These are phyloP conservation scores for Chenopodium quinoa DNA, from an alignment of 148 eudicot species.

Conservation along the genomic window DNA sequence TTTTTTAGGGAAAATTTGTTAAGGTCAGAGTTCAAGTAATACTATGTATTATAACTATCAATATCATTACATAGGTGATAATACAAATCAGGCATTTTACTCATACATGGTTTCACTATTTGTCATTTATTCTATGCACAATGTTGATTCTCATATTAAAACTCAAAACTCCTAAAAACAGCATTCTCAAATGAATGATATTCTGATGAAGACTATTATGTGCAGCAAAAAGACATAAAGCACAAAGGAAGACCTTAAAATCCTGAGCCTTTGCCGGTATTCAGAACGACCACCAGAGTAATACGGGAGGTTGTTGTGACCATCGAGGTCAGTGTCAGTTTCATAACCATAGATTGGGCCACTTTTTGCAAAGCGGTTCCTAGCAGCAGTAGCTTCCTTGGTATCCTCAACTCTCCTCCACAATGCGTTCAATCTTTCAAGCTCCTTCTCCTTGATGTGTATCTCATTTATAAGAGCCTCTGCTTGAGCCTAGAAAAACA, in stretches of 20 bases:
- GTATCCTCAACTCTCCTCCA: constrained; percentile 61
- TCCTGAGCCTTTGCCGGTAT: constrained; percentile 63
- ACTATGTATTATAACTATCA: constrained; percentile 13
- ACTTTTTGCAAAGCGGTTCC: constrained; percentile 63
- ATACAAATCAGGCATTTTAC: constrained; percentile 12
- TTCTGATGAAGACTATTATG: constrained; percentile 76
- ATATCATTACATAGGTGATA: constrained; percentile 9
- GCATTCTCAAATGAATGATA: constrained; percentile 51
- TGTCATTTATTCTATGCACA: constrained; percentile 14
- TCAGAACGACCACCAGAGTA: constrained; percentile 58
- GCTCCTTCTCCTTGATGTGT: constrained; percentile 79
- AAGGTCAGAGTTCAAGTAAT: not conserved
- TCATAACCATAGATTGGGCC: constrained; percentile 40
- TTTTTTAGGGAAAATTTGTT: not conserved
- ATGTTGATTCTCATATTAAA: not conserved
- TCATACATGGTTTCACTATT: not conserved
- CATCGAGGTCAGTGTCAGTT: constrained; percentile 47
- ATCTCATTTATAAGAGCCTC: constrained; percentile 78
- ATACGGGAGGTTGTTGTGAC: constrained; percentile 48
- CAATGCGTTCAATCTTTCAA: constrained; percentile 63
- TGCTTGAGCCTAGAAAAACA: constrained; percentile 69
- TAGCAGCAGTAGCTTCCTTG: constrained; percentile 54
- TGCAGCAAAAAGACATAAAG: constrained; percentile 82
- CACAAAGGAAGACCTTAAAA: constrained; percentile 86
- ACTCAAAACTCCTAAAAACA: not conserved